Conservation (phyloP, 768 basidiomycete species). For the Pisolithus sp. region DNA sequence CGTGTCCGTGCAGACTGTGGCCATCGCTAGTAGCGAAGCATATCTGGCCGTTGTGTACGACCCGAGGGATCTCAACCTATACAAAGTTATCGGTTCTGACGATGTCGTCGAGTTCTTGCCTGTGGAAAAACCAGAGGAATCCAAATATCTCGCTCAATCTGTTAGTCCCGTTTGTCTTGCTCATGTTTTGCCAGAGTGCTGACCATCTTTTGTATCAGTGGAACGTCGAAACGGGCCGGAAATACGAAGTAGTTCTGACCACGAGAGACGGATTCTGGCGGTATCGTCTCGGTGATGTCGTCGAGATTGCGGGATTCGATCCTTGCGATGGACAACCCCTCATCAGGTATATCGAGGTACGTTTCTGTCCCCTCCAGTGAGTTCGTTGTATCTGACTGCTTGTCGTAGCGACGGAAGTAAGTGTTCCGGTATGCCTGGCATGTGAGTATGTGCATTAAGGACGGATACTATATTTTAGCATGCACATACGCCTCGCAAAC, state of each 20-base stretch:
- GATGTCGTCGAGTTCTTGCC: constrained; percentile 19
- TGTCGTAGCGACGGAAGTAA: not conserved
- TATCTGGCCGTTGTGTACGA: constrained; percentile 17
- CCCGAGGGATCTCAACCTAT: constrained; percentile 14
- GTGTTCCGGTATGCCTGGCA: no score
- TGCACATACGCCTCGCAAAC: no score
- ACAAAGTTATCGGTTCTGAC: constrained; percentile 19
- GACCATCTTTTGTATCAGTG: constrained; percentile 8
- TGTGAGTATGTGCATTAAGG: no score
- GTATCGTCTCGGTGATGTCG: constrained; percentile 13
- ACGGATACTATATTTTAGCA: no score
- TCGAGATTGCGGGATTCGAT: no score
- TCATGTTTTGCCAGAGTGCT: not conserved
- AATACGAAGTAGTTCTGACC: constrained; percentile 17
- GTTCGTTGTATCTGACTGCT: not conserved
- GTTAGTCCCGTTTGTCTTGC: not conserved
- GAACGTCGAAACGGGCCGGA: constrained; percentile 11
- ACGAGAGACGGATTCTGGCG: constrained; percentile 23
- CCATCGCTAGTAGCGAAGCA: constrained; percentile 18
- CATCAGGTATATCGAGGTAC: constrained; percentile 16
- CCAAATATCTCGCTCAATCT: constrained; percentile 12
- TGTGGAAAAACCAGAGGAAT: constrained; percentile 15
- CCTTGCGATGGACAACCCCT: no score
- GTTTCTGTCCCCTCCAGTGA: not conserved
- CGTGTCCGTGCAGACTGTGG: constrained; percentile 14